Conservation (phyloP, 371 early-diverging fungal genomes). For the Apophysomyces ossiformis region DNA sequence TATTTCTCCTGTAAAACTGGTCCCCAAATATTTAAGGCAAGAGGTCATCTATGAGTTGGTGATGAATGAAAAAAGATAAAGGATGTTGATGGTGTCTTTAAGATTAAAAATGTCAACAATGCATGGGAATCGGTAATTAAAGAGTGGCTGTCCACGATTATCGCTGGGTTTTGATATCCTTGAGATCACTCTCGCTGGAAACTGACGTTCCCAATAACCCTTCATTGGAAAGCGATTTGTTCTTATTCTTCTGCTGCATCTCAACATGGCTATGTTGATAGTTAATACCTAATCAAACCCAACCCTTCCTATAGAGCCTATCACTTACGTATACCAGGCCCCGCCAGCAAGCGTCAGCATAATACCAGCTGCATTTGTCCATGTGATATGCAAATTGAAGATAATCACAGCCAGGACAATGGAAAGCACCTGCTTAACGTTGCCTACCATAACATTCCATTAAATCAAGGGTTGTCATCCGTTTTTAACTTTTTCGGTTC, state of each 20-base stretch:
- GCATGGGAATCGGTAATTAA: constrained; percentile 6
- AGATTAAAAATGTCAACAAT: constrained; percentile 9
- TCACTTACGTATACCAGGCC: constrained; percentile 59
- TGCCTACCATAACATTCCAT: constrained; percentile 47
- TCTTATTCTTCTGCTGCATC: constrained; percentile 23
- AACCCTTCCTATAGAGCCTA: neutral
- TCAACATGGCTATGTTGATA: constrained; percentile 22
- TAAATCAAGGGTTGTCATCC: neutral
- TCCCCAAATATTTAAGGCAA: neutral
- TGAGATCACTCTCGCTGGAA: constrained; percentile 5
- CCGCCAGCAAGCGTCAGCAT: constrained; percentile 81
- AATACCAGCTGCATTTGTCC: constrained; percentile 76
- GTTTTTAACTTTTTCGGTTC: neutral
- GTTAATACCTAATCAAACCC: neutral
- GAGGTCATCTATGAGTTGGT: neutral
- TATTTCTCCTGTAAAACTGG: neutral
- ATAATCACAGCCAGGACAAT: constrained; percentile 79
- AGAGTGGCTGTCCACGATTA: neutral
- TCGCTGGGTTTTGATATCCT: constrained; percentile 5
- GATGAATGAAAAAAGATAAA: constrained; percentile 2
- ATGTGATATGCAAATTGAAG: constrained; percentile 70
- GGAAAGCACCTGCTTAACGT: constrained; percentile 88
- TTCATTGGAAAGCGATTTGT: constrained; percentile 15
- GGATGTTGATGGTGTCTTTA: neutral
- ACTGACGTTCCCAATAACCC: constrained; percentile 7